phyloP scores from a whole-genome alignment of 805 yeast genomes.

The Aciculoconidium aculeatum region DNA sequence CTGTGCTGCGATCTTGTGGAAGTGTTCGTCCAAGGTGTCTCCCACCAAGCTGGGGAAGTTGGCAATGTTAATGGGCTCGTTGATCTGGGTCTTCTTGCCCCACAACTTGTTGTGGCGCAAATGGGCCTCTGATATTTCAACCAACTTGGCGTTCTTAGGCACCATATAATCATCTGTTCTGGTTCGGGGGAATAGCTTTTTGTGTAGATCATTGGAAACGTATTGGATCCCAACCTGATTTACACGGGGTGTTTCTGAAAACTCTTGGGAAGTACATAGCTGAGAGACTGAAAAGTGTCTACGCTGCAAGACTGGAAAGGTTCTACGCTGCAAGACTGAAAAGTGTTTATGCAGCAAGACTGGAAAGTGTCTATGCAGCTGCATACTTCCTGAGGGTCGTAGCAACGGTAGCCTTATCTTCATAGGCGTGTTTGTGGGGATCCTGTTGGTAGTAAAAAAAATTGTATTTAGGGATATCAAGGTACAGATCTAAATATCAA shows the following conservation, averaged over 20 bases:
- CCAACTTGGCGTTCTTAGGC: conserved; percentile 24
- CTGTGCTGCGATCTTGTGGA: conserved; percentile 58
- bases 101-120: conserved; percentile 58
- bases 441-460: too few species aligned
- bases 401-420: too few species aligned
- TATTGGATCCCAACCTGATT: conserved; percentile 82
- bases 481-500: too few species aligned
- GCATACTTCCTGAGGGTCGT: too few species aligned
- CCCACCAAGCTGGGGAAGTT: conserved; percentile 74
- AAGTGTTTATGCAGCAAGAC: neutral
- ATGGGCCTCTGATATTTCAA: conserved; percentile 53
- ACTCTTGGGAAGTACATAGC: neutral
- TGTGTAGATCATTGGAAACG: conserved; percentile 51
- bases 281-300: neutral
- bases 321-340: too few species aligned
- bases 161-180: conserved; percentile 22
- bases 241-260: conserved; percentile 44
- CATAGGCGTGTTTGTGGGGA: too few species aligned
- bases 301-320: too few species aligned
- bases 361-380: too few species aligned
- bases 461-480: too few species aligned
- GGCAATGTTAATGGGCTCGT: conserved; percentile 52
- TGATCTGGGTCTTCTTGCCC: conserved; percentile 64
- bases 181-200: conserved; percentile 51
- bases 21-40: conserved; percentile 72